Conservation (phyloP, 2,329 filamentous ascomycete species). For the Aureobasidium pullulans region DNA sequence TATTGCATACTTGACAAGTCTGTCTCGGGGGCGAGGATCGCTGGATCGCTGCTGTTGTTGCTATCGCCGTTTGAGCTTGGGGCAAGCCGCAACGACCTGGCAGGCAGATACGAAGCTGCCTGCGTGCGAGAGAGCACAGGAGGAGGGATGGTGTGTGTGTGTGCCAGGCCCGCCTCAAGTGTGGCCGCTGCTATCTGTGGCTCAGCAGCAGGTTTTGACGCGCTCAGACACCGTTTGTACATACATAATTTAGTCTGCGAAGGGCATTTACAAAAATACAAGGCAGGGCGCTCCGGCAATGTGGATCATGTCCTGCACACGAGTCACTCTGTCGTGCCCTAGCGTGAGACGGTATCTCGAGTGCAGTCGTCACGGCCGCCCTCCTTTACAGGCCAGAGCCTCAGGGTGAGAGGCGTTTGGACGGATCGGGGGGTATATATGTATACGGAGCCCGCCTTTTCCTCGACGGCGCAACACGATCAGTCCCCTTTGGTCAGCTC, state of each 20-base stretch:
- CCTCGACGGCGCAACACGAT: conserved; percentile 10
- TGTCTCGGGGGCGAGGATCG: conserved; percentile 9
- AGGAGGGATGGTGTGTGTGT: conserved; percentile 1
- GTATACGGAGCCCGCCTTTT: conserved; percentile 5
- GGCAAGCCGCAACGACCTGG: conserved; percentile 7
- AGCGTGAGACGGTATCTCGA: conserved; percentile 15
- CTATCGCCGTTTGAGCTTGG: conserved; percentile 12
- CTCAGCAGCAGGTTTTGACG: conserved; percentile 13
- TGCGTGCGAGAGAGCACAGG: conserved; percentile 1
- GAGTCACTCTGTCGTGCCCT: conserved; percentile 18
- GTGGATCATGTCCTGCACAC: conserved; percentile 14
- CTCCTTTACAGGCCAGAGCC: conserved; percentile 11
- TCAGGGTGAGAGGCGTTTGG: conserved; percentile 10
- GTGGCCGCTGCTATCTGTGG: conserved; percentile 11
- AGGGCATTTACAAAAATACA: conserved; percentile 14
- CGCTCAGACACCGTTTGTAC: conserved; percentile 9
- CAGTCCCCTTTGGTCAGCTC: conserved; percentile 8
- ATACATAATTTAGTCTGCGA: conserved; percentile 13
- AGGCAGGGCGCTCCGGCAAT: conserved; percentile 13
- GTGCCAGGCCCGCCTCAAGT: not conserved
- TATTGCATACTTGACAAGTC: conserved; percentile 1
- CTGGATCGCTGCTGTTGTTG: conserved; percentile 4
- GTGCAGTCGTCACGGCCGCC: conserved; percentile 14
- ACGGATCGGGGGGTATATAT: conserved; percentile 9
- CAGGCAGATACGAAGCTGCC: conserved; percentile 8